Evolutionary conservation across 768 basidiomycete species (phyloP).

Genomic region (Rhizopogon vulgaris): DNA sequence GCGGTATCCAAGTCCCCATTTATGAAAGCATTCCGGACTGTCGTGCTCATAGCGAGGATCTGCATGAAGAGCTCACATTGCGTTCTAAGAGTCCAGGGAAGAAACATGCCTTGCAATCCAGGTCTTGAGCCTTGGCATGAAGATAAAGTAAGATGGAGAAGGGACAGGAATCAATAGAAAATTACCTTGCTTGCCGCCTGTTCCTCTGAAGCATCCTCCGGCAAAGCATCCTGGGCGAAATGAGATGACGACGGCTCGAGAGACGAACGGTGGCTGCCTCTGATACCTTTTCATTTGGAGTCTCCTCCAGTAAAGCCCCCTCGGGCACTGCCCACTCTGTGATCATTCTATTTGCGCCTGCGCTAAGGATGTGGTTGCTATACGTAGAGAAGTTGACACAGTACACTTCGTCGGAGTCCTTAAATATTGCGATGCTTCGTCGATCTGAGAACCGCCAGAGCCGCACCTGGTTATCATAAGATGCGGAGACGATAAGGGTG

Average conservation of each 20-base stretch:
- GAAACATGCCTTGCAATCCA: background rate
- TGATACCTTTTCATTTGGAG: background rate
- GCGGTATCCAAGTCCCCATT: background rate
- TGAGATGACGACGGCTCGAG: background rate
- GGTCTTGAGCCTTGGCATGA: background rate
- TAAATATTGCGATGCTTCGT: background rate
- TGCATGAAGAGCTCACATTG: background rate
- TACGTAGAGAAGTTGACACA: background rate
- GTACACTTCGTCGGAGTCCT: background rate
- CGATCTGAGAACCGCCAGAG: background rate
- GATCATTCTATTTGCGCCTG: background rate
- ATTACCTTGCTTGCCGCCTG: too few species aligned
- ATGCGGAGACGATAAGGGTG: background rate
- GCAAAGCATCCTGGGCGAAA: background rate
- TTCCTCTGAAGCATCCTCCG: too few species aligned
- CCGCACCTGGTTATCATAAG: background rate
- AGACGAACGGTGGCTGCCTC: background rate
- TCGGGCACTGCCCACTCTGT: background rate
- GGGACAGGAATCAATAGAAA: too few species aligned
- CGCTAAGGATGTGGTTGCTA: background rate
- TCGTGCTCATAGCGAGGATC: background rate
- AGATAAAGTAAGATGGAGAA: too few species aligned
- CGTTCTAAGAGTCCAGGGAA: background rate
- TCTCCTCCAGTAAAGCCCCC: background rate
- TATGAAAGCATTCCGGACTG: background rate